Evolutionary conservation across 768 basidiomycete species (phyloP), one percentile per base, ranked within the genome.

Genomic region (Sporobolomyces phaffii): DNA sequence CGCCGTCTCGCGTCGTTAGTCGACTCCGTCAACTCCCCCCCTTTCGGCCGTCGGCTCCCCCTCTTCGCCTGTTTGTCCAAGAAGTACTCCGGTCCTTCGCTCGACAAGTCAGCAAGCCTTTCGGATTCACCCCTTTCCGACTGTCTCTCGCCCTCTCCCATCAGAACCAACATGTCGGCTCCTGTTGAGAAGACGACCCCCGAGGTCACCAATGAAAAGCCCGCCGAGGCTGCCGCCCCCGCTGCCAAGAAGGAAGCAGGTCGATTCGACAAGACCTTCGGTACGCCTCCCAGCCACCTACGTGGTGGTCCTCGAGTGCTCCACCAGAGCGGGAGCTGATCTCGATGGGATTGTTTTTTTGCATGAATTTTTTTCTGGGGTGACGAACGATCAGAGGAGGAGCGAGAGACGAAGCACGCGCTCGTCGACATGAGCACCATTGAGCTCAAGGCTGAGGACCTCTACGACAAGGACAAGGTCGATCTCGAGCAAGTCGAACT

Each of bases 401-500:
- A 72, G 28, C 48, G 63, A 13, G 71, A 53, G 60, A 51, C 61
- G 44, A 72, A 73, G 65, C 71, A 90, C 78, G 90, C 88, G 66
- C 85, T 87, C 76, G 88, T 92, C 60, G 89, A 91, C 78, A 90
- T 92, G 90, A 83, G 84, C 70, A 81, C 83, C 84, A 92, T 93
- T 67, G 88, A 91, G 79, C 83, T 93, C 73, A 91, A 86, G 78
- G 90, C 90, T 5, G 91, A 92, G 79, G 91, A 93, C 78, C 80
- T 92, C 10, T 70, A 70, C 61, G 66, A 69, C 63, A 68, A 68
- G 81, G 94, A 98, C 80, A 98, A 98, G 82, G 94, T 98, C 80
- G 94, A 98, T 80, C 83, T 98, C 65, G 94, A 97, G 82, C 93
- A 91, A 26, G 87, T 98, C 73, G 87, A 90, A 71, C 88, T 98